phyloP scores from a whole-genome alignment of 768 basidiomycete genomes.

The Chalciporus piperatus region DNA sequence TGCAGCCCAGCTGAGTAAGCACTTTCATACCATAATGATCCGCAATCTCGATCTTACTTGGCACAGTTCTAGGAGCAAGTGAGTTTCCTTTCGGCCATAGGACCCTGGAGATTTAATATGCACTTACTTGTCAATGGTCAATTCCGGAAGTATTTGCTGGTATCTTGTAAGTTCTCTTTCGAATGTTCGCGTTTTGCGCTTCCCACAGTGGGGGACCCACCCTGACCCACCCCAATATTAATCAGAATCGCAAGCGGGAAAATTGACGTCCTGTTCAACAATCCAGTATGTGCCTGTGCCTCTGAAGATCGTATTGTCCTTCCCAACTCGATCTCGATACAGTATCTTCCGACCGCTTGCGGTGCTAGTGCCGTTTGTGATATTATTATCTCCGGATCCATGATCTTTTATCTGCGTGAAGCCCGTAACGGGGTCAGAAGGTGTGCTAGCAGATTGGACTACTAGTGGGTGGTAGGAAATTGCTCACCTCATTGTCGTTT shows the following conservation, averaged over 20 bases:
- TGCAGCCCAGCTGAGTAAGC: neutral
- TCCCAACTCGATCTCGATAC: no score
- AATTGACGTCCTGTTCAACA: neutral
- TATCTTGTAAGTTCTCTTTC: neutral
- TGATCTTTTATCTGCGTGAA: slow-evolving; percentile 7
- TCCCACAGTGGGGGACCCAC: no score
- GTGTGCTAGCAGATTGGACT: neutral
- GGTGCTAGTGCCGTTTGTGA: slow-evolving; percentile 1
- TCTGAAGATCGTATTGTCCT: no score
- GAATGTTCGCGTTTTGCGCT: neutral
- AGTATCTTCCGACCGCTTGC: no score
- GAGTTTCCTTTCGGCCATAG: neutral
- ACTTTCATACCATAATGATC: no score
- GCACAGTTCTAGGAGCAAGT: neutral
- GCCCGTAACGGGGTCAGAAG: slow-evolving; percentile 2
- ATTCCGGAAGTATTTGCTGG: neutral
- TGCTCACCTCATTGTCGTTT: no score
- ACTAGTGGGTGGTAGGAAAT: no score
- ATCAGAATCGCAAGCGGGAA: neutral
- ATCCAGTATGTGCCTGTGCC: neutral
- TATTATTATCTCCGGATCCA: slow-evolving; percentile 1
- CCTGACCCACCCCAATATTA: no score
- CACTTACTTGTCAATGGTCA: no score
- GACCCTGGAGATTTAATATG: neutral
- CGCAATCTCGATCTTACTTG: neutral